Evolutionary conservation across 345 rosid genomes (phyloP), one percentile per base, ranked within the genome.

Genomic region (Acer yangbiense): DNA sequence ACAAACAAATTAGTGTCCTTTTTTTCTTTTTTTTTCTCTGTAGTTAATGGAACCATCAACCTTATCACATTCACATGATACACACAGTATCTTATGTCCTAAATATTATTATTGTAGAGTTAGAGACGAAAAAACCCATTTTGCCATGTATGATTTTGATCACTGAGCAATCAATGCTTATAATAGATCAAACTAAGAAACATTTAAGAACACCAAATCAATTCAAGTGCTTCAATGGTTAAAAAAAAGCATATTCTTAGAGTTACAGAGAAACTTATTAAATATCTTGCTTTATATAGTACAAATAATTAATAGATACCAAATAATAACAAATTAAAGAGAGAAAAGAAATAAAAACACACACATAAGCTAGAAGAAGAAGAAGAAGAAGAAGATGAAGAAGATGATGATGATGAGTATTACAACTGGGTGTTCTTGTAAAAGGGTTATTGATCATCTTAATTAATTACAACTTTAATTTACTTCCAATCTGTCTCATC

Each of bases 401-500:
- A 23, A n/a, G n/a, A n/a, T n/a, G n/a, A n/a, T n/a, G n/a, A n/a
- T n/a, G n/a, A n/a, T n/a, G n/a, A 32, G 70, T 65, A 43, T 27
- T 52, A 60, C 76, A 75, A 17, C 76, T 72, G 44, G 44, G 11
- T 71, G 52, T 52, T 71, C 43, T 71, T 70, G 39, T n/a, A 6
- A 63, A 48, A 75, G n/a, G 27, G 72, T 43, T 7, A 63, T 65
- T 29, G 32, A 29, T 76, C 35, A 55, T 77, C 52, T 62, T 76
- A 50, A 55, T 74, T 65, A 68, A 67, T 71, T 81, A 63, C 83
- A 80, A 7, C 29, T 64, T 76, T 35, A 35, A 35, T 35, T 65
- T 71, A 52, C 48, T 76, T 74, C 77, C 81, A 76, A 78, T 78
- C 52, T 76, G 82, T 78, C 78, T 60, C 64, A 5, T 64, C 21